Base-by-base conservation (phyloP, 2,329 filamentous ascomycete genomes). In the Xylaria sp. region DNA sequence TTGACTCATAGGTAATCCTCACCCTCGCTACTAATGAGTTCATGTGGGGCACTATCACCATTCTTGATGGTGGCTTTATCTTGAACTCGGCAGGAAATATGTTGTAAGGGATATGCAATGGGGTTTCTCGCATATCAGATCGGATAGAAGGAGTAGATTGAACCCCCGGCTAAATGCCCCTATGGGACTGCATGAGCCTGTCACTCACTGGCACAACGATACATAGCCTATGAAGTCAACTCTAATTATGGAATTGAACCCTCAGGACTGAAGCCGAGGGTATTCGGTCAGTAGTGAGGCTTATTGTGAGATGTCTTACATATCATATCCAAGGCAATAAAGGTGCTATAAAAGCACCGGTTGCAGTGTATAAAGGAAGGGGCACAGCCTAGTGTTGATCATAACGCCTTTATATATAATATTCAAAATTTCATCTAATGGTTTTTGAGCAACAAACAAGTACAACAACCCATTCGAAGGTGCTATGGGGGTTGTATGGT, bases 1-100 rank as follows among this genome's bases (percentile, higher is more conserved):
- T 41, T 36, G 33, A 36, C n/a, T 7, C 10, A 28, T 55, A 78
- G 76, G 68, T 61, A 10, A 28, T 77, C 3, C 66, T 78, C 20
- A 75, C 64, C 23, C 71, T 78, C 13, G 77, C 66, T 13, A 75
- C 74, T 0, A 78, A 78, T 39, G 76, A 78, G 2, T 77, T 70
- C 46, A 62, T 78, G 5, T 77, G 74, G 74, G 77, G 77, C 1
- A 75, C 73, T 7, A 46, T 75, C 6, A 71, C 52, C 9, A 66
- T 76, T 15, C 60, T 78, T 1, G 77, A 78, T 39, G 76, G 75
- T 2, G 76, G 77, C 2, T 62, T 75, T 7, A 23, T 66, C 25
- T 51, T 78, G 60, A 73, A 46, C 18, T 6, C 69, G n/a, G 66
- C 75, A 0, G 73, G 69, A 6, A 73, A 72, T 36, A 71, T 77